phyloP scores from a whole-genome alignment of 176 grass and related monocot genomes.

The Musa troglodytarum region DNA sequence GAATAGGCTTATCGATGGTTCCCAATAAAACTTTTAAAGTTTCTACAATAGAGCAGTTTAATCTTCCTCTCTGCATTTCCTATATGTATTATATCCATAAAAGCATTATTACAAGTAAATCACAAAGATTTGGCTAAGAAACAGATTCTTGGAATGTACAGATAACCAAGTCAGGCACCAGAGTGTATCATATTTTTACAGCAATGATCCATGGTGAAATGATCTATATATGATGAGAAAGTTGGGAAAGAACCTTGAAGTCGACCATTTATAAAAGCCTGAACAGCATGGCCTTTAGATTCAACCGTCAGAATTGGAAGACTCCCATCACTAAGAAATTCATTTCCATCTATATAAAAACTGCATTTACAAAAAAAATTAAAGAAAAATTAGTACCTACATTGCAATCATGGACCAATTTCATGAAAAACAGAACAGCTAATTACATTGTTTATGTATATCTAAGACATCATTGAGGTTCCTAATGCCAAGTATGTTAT shows the following conservation, averaged over 20 bases:
- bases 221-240: neutral
- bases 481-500: too few relatives aligned
- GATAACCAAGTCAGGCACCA: too few relatives aligned
- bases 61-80: too few relatives aligned
- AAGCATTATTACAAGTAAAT: too few relatives aligned
- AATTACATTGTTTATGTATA: neutral
- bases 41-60: too few relatives aligned
- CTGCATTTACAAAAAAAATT: constrained; percentile 32
- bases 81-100: too few relatives aligned
- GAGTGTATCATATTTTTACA: too few relatives aligned
- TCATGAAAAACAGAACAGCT: neutral
- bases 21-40: too few relatives aligned
- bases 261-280: constrained; percentile 66
- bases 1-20: too few relatives aligned
- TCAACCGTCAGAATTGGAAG: constrained; percentile 46
- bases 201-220: neutral
- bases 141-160: too few relatives aligned
- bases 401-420: neutral
- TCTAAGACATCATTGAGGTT: too few relatives aligned
- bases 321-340: constrained; percentile 24
- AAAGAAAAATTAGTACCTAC: constrained; percentile 15
- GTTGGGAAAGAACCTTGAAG: constrained; percentile 55
- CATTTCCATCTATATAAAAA: constrained; percentile 49
- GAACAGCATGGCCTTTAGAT: constrained; percentile 83
- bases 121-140: too few relatives aligned